A percentile compares a stretch with the other conserved stretches of the same genome.
Conservation (phyloP, 169 alveolate species). For the Plasmodium vivax region DNA sequence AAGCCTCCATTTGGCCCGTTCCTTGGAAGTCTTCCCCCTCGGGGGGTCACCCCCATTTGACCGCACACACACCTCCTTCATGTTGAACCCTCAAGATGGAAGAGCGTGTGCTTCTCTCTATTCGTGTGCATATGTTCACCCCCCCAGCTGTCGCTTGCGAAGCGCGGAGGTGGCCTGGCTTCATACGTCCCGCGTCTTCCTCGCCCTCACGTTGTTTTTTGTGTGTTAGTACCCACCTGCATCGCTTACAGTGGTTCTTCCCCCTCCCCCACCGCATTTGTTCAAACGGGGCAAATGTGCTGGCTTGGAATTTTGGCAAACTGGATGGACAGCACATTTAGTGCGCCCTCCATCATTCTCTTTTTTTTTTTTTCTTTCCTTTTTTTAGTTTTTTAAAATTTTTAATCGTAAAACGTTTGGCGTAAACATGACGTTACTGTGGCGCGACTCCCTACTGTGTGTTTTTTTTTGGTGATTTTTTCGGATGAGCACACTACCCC, state of each 20-base stretch:
- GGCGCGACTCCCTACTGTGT: not conserved
- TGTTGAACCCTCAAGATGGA: not conserved
- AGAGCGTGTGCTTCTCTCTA: not conserved
- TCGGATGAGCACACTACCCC: not conserved
- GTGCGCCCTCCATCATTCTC: not conserved
- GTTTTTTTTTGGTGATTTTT: not conserved
- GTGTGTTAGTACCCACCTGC: not conserved
- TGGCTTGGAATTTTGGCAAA: not conserved
- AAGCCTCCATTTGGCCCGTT: not conserved
- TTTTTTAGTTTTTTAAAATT: not conserved
- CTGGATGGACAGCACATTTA: not conserved
- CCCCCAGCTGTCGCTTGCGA: not conserved
- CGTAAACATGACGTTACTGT: not conserved
- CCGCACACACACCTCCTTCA: not conserved
- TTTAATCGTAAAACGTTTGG: not conserved
- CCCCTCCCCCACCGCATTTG: not conserved
- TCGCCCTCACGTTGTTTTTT: not conserved
- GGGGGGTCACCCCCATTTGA: too few species aligned
- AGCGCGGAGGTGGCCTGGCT: not conserved
- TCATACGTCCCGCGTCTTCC: not conserved
- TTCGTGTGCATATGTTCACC: not conserved
- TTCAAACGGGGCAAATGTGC: not conserved
- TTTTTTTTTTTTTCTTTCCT: conserved; percentile 1
- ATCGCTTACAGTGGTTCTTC: not conserved
- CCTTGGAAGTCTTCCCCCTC: too few species aligned